Base-by-base conservation (phyloP, 2,329 filamentous ascomycete species). In the Fusarium proliferatum region DNA sequence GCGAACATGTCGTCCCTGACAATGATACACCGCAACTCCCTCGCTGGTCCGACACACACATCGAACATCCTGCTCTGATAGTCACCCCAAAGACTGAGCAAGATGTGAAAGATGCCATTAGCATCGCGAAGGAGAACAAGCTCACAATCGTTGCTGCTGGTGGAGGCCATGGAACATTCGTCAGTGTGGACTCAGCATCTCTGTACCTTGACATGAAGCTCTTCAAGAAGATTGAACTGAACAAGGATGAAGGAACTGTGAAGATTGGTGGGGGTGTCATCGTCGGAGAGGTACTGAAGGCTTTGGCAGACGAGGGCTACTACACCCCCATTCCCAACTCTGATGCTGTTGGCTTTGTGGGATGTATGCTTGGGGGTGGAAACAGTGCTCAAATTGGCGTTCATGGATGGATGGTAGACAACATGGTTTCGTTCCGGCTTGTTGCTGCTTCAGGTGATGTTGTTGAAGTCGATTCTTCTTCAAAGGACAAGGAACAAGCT, bases 141-240 rank as follows among this genome's bases (percentile, higher is more conserved):
- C 77, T 83, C 4, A 73, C 64, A 2, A 61, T 84, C 2, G 39
- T 83, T 1, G 63, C 77, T 1, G 74, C 69, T 2, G 76, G 77
- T 5, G 82, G 82, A 4, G 78, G 77, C 10, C 81, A 72, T 4
- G 66, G 64, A 6, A 63, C 78, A 2, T 82, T 81, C 58, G 74
- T 83, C 1, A 75, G 75, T 1, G 76, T 84, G 51, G 68, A 60
- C 13, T 34, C 73, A 5, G 69, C 72, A 10, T 79, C 78, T 0
- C 48, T 84, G 9, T 83, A 83, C 60, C 61, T 84, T 10, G 79
- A 84, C 57, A 60, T 84, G 73, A 73, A 67, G 19, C 63, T 68
- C 15, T 81, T 84, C 72, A 79, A 78, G 16, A 56, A 38, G 0
- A 77, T 83, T 17, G 17, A 59, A 3, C 45, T 84, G 4, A 68